A percentile compares a stretch with the other conserved stretches of the same genome.
These are phyloP conservation scores for Hebeloma cylindrosporum DNA, from an alignment of 768 basidiomycete species.

Conservation along the genomic window DNA sequence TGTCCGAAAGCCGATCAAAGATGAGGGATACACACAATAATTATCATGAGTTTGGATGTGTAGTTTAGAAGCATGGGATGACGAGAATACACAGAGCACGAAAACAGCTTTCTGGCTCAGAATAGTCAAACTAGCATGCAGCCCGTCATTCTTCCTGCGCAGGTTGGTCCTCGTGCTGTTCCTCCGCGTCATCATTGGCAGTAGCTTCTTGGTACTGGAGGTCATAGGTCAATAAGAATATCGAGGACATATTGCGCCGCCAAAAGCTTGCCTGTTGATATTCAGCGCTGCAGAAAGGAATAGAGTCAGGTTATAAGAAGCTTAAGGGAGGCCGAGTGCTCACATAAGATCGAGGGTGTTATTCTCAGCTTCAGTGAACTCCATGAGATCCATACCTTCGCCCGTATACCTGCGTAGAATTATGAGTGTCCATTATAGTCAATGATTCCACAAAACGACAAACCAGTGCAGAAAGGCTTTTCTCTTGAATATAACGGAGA, in stretches of 20 bases:
- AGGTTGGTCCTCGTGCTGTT: slow-evolving; percentile 23
- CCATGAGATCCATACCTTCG: slow-evolving; percentile 88
- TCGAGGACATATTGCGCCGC: not conserved
- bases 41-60: too few relatives aligned
- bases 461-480: slow-evolving; percentile 86
- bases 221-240: not conserved
- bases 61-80: too few relatives aligned
- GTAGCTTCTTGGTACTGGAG: slow-evolving; percentile 37
- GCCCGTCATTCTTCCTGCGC: too few relatives aligned
- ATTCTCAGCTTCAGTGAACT: slow-evolving; percentile 88
- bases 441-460: slow-evolving; percentile 4
- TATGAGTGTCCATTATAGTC: slow-evolving; percentile 22
- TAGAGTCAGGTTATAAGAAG: slow-evolving; percentile 1
- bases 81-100: too few relatives aligned
- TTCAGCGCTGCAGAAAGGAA: slow-evolving; percentile 56
- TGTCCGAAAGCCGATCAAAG: too few relatives aligned
- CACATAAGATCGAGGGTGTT: slow-evolving; percentile 80
- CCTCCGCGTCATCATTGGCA: slow-evolving; percentile 23
- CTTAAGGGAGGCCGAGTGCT: slow-evolving; percentile 24
- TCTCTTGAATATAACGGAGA: slow-evolving; percentile 78
- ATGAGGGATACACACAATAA: too few relatives aligned
- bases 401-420: too few relatives aligned
- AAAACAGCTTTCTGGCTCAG: too few relatives aligned
- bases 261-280: slow-evolving; percentile 71
- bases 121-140: too few relatives aligned